Evolutionary conservation across 2,329 filamentous ascomycete species (phyloP).

Genomic region (Monosporascus sp.): DNA sequence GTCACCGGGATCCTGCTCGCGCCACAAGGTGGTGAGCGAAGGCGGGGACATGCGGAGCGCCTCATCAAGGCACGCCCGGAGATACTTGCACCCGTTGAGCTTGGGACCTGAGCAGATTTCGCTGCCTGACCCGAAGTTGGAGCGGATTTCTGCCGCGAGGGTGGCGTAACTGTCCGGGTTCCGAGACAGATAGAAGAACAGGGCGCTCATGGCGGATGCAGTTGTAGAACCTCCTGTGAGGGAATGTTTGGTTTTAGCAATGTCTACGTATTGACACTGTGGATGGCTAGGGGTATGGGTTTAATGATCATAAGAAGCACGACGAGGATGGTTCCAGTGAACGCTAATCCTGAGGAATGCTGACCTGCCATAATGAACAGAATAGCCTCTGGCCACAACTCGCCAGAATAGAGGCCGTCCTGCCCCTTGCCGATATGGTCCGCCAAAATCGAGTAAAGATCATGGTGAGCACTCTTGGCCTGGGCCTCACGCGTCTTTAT

Average conservation of each 20-base stretch:
- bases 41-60: slow-evolving; percentile 7
- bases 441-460: not conserved
- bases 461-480: not conserved
- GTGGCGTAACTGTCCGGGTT: slow-evolving; percentile 6
- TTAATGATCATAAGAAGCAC: too few species aligned
- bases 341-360: not conserved
- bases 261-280: not conserved
- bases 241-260: not conserved
- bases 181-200: slow-evolving; percentile 17
- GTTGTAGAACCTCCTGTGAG: slow-evolving; percentile 3
- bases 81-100: slow-evolving; percentile 5
- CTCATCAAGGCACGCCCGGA: slow-evolving; percentile 8
- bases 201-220: not conserved
- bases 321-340: not conserved
- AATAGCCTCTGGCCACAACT: slow-evolving; percentile 1
- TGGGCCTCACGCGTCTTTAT: slow-evolving; percentile 1
- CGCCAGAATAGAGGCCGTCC: not conserved
- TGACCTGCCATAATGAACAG: slow-evolving; percentile 1
- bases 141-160: slow-evolving; percentile 8
- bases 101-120: slow-evolving; percentile 4
- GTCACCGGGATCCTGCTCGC: not conserved
- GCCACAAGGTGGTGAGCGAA: slow-evolving; percentile 3
- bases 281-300: too few species aligned
- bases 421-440: slow-evolving; percentile 1
- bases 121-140: not conserved